Base-by-base conservation (phyloP, 768 basidiomycete genomes). In the Hortiboletus flavorubellus region DNA sequence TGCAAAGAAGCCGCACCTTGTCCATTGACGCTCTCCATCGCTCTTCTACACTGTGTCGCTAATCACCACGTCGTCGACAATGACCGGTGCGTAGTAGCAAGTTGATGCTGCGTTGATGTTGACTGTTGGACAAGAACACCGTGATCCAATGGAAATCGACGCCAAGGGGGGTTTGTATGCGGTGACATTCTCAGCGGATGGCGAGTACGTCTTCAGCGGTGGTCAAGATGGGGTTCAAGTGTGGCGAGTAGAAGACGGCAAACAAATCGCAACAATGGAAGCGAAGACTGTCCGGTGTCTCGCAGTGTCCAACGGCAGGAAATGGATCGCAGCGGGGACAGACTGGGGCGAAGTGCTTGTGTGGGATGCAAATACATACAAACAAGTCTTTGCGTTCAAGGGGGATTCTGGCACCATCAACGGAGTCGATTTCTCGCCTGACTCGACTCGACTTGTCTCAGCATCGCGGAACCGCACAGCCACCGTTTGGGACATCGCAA, bases 361-460 rank as follows among this genome's bases (percentile, higher is more conserved):
- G 2, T 53, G 51, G 51, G 40, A 56, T 3, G 46, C 40, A 16
- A 12, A 44, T 16, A 49, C 51, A 15, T 26, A 56, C 48, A 16
- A 49, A 30, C 18, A 12, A 4, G 35, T 49, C 14, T 41, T 40
- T 4, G 2, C 2, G 7, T 16, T 10, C 16, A 26, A 1, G 5
- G 15, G 29, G 15, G 8, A 9, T 21, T 21, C n/a, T 4, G 1
- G 21, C 2, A 2, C 2, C 31, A 7, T 33, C 18, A 0, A 9
- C 11, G 48, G 8, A 2, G 35, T 58, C 21, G 57, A 58, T 16
- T 58, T 55, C 40, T 41, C 49, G 4, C 49, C 53, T 10, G 49
- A 58, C 49, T 42, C 40, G 15, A 42, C 34, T 2, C 40, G 31
- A 14, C 46, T 56, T 11, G 42, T 49, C 31, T 16, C 29, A 1